Evolutionary conservation across 164 flowering plant genomes (phyloP).

Genomic region (Tetrastigma voinierianum): DNA sequence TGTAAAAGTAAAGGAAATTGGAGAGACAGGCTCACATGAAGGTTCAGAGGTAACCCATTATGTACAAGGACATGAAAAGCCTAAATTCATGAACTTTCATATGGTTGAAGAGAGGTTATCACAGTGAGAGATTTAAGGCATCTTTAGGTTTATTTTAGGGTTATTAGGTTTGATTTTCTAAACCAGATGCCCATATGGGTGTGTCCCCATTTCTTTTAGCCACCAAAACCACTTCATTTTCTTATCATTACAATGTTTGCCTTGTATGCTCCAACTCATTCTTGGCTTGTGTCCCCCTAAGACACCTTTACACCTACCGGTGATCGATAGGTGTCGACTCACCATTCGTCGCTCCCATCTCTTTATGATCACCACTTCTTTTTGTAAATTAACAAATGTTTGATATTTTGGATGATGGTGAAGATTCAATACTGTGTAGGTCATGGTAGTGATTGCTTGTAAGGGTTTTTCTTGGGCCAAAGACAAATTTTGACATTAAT

Average conservation of each 20-base stretch:
- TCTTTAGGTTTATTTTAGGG: background rate
- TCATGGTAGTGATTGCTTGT: too few relatives aligned
- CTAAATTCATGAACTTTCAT: background rate
- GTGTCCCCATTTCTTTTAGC: conserved; percentile 14
- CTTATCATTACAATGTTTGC: background rate
- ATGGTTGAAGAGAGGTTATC: conserved; percentile 5
- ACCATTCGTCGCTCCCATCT: too few relatives aligned
- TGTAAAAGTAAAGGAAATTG: background rate
- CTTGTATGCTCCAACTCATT: conserved; percentile 3
- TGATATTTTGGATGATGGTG: too few relatives aligned
- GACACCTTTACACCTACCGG: conserved; percentile 1
- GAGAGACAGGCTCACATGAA: conserved; percentile 19
- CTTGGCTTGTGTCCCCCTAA: conserved; percentile 12
- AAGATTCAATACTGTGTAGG: too few relatives aligned
- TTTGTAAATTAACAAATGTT: too few relatives aligned
- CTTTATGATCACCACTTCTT: too few relatives aligned
- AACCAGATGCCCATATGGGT: conserved; percentile 8
- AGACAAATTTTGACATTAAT: too few relatives aligned
- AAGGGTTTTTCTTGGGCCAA: too few relatives aligned
- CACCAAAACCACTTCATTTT: background rate
- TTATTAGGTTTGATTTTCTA: background rate
- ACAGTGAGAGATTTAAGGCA: background rate
- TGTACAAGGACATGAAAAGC: conserved; percentile 4
- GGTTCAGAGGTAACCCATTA: background rate
- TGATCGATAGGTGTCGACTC: too few relatives aligned